phyloP scores from a whole-genome alignment of 208 protist species.

The Phytomonas francai region DNA sequence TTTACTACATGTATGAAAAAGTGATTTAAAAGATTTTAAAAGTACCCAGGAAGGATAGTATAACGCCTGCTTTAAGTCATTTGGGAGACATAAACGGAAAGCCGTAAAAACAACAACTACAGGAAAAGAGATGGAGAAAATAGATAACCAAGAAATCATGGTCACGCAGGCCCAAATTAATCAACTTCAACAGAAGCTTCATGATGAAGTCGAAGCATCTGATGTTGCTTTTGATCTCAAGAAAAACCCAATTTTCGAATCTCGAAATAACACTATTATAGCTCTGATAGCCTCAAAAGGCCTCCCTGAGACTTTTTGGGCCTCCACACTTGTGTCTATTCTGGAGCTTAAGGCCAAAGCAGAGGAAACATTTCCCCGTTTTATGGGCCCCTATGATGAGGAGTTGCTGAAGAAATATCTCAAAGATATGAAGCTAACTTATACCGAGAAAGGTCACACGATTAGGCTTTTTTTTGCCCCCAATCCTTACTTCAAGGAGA shows the following conservation, averaged over 20 bases:
- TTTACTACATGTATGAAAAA: too few species aligned
- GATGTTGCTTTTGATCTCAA: constrained; percentile 26
- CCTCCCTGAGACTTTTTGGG: constrained; percentile 61
- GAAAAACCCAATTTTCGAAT: constrained; percentile 37
- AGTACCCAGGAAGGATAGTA: too few species aligned
- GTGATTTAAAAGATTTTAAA: too few species aligned
- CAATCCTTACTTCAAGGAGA: constrained; percentile 78
- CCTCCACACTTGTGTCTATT: constrained; percentile 34
- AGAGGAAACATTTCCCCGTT: constrained; percentile 25
- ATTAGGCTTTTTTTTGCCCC: constrained; percentile 40
- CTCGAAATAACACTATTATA: constrained; percentile 25
- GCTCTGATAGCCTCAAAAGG: constrained; percentile 32
- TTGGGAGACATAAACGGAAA: too few species aligned
- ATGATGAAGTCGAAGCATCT: constrained; percentile 28
- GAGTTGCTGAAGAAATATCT: constrained; percentile 46
- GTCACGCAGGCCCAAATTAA: constrained; percentile 9
- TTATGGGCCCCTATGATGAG: constrained; percentile 66
- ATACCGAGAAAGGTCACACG: constrained; percentile 26
- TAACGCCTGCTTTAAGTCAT: too few species aligned
- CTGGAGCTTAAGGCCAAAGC: constrained; percentile 20
- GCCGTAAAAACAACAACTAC: background rate
- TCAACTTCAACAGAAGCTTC: constrained; percentile 47
- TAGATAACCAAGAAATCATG: constrained; percentile 42
- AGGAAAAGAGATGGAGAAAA: constrained; percentile 5
- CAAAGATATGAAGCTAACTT: constrained; percentile 33